Evolutionary conservation across 768 basidiomycete genomes (phyloP), one percentile per base, ranked within the genome.

Genomic region (Multifurca ochricompacta): DNA sequence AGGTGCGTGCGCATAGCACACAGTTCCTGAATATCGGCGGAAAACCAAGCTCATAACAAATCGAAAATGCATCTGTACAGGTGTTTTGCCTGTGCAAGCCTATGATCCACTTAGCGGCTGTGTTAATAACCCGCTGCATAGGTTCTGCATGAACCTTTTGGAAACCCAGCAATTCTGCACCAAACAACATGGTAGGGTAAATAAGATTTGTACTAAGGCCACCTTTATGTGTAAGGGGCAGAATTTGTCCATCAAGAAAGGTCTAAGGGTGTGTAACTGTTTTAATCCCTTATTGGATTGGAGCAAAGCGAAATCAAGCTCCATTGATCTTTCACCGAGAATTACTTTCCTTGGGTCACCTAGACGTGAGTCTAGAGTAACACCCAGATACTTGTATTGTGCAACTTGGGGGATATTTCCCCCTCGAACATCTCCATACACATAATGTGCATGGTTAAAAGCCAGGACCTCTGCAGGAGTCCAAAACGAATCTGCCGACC

Each of bases 361-460:
- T 1, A 57, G 27, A 1, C 7, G n/a, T 3, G 69, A 66, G 64
- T 44, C 28, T 0, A 48, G 4, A 58, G 63, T 65, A 64, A 70
- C 68, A 59, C 71, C 70, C 60, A 71, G 65, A 65, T 71, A 71
- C 64, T 68, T 70, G 49, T 67, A 71, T 52, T 63, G 57, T 58
- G 62, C 35, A 8, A 64, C 63, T 32, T 59, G 54, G 0, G 51
- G 59, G 13, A 60, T 19, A n/a, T 2, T 5, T 5, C 6, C 42
- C 42, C 3, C 16, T n/a, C 2, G 1, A n/a, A n/a, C n/a, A n/a
- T n/a, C n/a, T n/a, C n/a, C n/a, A n/a, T n/a, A n/a, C n/a, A 0
- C 9, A 10, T 48, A 4, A 43, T n/a, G 25, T 40, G 40, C 3
- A 16, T 11, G 11, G 35, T 30, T 40, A 16, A 11, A 34, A 50